Base-by-base conservation (phyloP, 495 filamentous ascomycete genomes). In the Penicillium macrosclerotiorum region DNA sequence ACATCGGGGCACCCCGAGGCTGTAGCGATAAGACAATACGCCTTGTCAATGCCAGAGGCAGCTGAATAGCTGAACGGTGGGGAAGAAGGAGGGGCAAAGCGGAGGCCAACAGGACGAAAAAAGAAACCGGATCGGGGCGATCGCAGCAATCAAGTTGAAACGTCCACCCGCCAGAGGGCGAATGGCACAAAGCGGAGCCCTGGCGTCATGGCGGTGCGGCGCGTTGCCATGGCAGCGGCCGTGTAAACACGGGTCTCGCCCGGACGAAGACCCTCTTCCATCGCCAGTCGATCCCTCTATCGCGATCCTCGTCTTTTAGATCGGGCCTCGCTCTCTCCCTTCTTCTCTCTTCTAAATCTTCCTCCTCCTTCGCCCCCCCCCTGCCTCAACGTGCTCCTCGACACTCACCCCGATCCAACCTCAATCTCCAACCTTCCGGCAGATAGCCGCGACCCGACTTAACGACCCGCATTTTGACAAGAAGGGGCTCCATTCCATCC, bases 171-270 rank as follows among this genome's bases (percentile, higher is more conserved):
- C 19, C 32, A 40, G 17, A 24, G 38, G 36, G 35, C 13, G 19
- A 47, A 48, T 42, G 38, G 36, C 41, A 32, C 13, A 17, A 32
- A 46, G 52, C 51, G 47, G 47, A 52, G 55, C 38, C 49, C 47
- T 60, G 51, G 63, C 67, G 68, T 67, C 68, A 68, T 65, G 19
- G 40, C 25, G 38, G 38, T 9, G 33, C 30, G 43, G 30, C 47
- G 51, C 41, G 68, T 74, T 74, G 71, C 71, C 61, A 74, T 74
- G 65, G 62, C 69, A 74, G 59, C 65, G 33, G 30, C 23, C 23
- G 47, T 37, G 64, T 74, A 71, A 74, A 74, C 71, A 72, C 54
- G 49, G 52, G 39, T 60, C 50, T 60, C 47, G 49, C 40, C 51
- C 26, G 3, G 37, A 50, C 42, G 29, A 40, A 59, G 54, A 54